phyloP scores from a whole-genome alignment of 2,329 filamentous ascomycete species.

The Trichophyton verrucosum region DNA sequence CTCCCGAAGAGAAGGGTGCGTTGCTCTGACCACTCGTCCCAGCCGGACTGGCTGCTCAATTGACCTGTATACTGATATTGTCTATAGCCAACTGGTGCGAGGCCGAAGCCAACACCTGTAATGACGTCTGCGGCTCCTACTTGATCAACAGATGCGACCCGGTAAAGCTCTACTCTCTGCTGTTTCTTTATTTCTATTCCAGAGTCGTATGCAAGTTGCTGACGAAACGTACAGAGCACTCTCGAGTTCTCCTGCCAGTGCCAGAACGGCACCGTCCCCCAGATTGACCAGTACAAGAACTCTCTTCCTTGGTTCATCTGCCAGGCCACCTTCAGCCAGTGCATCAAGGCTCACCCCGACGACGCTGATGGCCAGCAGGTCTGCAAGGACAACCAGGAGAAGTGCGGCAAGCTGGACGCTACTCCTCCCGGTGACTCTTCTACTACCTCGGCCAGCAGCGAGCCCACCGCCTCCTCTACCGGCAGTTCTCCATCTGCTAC shows the following conservation, averaged over 20 bases:
- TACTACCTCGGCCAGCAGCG: conserved; percentile 17
- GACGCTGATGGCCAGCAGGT: conserved; percentile 34
- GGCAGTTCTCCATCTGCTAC: conserved; percentile 16
- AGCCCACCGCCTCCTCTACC: conserved; percentile 23
- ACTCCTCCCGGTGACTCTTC: conserved; percentile 28
- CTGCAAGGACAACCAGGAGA: conserved; percentile 36
- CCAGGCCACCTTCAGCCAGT: conserved; percentile 39
- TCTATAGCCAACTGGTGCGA: conserved; percentile 43
- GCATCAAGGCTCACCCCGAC: conserved; percentile 35
- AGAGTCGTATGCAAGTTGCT: conserved; percentile 9
- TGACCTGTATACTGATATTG: background rate
- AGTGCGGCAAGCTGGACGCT: conserved; percentile 38
- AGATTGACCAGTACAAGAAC: conserved; percentile 44
- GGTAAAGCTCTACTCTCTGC: conserved; percentile 34
- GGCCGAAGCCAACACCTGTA: conserved; percentile 48
- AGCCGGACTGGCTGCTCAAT: background rate
- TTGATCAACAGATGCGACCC: conserved; percentile 43
- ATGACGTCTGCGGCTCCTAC: conserved; percentile 43
- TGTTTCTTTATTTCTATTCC: background rate
- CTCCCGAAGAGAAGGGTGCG: conserved; percentile 23
- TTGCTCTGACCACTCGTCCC: conserved; percentile 6
- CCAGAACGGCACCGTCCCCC: conserved; percentile 41
- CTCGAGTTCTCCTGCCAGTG: conserved; percentile 49
- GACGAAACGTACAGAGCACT: conserved; percentile 27
- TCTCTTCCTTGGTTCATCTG: conserved; percentile 52